Evolutionary conservation across 2,329 filamentous ascomycete species (phyloP).

Genomic region (Pseudodiploospora longispora): DNA sequence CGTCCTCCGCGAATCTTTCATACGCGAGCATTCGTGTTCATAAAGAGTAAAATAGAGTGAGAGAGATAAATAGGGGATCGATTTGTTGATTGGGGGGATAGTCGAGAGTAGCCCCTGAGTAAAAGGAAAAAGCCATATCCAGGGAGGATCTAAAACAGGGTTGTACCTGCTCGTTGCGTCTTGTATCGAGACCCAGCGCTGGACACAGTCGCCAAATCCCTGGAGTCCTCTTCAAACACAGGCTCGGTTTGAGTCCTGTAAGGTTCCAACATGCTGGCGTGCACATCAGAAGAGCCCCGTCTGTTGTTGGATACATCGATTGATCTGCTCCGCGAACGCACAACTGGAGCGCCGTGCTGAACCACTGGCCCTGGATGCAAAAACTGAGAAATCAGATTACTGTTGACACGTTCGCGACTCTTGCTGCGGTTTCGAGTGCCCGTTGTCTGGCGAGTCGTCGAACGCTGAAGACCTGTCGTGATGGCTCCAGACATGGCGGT

Average conservation of each 20-base stretch:
- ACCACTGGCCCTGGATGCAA: constrained; percentile 40
- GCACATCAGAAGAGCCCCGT: constrained; percentile 18
- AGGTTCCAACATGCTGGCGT: constrained; percentile 7
- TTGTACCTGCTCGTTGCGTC: background rate
- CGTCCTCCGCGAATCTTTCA: too few species aligned
- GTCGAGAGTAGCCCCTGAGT: too few species aligned
- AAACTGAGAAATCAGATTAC: constrained; percentile 37
- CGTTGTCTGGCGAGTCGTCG: constrained; percentile 13
- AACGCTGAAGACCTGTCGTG: constrained; percentile 21
- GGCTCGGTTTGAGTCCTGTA: constrained; percentile 17
- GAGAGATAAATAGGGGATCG: too few species aligned
- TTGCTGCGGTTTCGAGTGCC: constrained; percentile 27
- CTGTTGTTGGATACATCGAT: constrained; percentile 15
- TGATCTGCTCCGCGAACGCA: constrained; percentile 12
- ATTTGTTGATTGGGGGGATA: too few species aligned
- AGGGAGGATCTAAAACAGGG: too few species aligned
- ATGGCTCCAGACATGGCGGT: constrained; percentile 27
- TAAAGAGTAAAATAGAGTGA: too few species aligned
- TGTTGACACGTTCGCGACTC: constrained; percentile 30
- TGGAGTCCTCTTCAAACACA: constrained; percentile 13
- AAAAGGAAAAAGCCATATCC: too few species aligned
- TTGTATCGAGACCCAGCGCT: background rate
- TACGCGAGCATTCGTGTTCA: too few species aligned
- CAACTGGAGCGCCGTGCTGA: constrained; percentile 16
- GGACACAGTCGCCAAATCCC: constrained; percentile 4